These are phyloP conservation scores for Coix lacrymajobi DNA, from an alignment of 176 grass and related monocot genomes.

Conservation along the genomic window DNA sequence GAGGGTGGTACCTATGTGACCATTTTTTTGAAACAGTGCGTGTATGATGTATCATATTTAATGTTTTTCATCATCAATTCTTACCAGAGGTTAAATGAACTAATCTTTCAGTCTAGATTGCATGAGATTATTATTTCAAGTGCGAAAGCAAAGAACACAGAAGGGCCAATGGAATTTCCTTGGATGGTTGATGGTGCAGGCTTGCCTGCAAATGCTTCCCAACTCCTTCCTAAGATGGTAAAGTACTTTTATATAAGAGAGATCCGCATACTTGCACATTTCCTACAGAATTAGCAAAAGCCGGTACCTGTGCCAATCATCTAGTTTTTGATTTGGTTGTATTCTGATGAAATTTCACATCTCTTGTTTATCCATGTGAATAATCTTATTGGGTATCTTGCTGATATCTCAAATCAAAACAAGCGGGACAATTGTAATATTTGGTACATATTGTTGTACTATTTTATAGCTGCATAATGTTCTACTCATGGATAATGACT, in stretches of 20 bases:
- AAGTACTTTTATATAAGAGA: slow-evolving; percentile 21
- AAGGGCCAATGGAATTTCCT: slow-evolving; percentile 48
- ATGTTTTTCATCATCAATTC: slow-evolving; percentile 3
- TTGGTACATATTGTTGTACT: background rate
- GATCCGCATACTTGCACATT: background rate
- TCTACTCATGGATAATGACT: background rate
- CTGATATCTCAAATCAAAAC: background rate
- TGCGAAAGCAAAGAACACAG: slow-evolving; percentile 44
- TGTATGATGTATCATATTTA: background rate
- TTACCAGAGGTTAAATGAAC: slow-evolving; percentile 1
- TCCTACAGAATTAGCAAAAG: background rate
- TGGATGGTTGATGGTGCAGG: slow-evolving; percentile 99
- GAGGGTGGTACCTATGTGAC: background rate
- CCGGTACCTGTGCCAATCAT: slow-evolving; percentile 3
- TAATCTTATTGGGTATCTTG: background rate
- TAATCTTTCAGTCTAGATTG: slow-evolving; percentile 64
- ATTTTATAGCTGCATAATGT: background rate
- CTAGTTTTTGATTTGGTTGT: slow-evolving; percentile 8
- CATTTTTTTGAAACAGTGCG: background rate
- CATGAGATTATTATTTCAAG: slow-evolving; percentile 78
- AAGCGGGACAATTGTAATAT: background rate
- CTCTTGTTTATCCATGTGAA: background rate
- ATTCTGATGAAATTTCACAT: background rate
- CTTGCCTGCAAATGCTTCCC: slow-evolving; percentile 83
- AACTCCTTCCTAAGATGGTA: slow-evolving; percentile 90